Percentiles rank a stretch among this genome's conserved stretches.
These are phyloP conservation scores for Sarcomyxa edulis DNA, from an alignment of 768 basidiomycete genomes.

Conservation along the genomic window DNA sequence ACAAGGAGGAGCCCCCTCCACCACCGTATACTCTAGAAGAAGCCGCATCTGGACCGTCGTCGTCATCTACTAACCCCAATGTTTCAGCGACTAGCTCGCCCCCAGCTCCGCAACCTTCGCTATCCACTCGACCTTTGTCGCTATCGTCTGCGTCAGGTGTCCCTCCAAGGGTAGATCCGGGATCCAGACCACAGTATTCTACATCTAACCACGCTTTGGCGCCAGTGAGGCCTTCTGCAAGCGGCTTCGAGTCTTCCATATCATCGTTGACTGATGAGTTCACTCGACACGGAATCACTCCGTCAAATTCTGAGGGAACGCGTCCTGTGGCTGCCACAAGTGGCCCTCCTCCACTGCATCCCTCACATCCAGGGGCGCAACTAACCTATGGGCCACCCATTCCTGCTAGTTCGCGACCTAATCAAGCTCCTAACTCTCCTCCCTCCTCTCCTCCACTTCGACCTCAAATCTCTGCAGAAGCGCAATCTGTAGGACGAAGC, in stretches of 20 bases:
- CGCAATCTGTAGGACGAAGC: no score
- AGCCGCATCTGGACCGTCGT: conserved; percentile 17
- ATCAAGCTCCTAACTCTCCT: not conserved
- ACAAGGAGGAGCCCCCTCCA: conserved; percentile 52
- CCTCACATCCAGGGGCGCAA: not conserved
- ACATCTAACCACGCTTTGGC: no score
- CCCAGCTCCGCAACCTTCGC: not conserved
- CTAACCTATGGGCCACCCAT: not conserved
- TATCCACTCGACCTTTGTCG: not conserved
- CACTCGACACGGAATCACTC: no score
- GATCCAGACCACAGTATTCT: not conserved
- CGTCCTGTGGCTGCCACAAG: no score
- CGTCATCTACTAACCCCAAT: not conserved
- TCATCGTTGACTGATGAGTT: no score
- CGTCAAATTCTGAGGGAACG: no score
- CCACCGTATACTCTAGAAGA: conserved; percentile 65
- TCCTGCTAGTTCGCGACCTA: conserved; percentile 1
- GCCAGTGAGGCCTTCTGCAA: no score
- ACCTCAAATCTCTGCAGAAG: no score
- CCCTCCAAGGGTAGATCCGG: not conserved
- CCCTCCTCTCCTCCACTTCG: not conserved
- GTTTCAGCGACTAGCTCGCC: not conserved
- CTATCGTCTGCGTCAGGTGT: not conserved
- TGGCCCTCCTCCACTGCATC: not conserved
- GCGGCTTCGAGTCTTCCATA: no score